Conservation (phyloP, 305 asterid genomes). For the Plantago coronopus region DNA sequence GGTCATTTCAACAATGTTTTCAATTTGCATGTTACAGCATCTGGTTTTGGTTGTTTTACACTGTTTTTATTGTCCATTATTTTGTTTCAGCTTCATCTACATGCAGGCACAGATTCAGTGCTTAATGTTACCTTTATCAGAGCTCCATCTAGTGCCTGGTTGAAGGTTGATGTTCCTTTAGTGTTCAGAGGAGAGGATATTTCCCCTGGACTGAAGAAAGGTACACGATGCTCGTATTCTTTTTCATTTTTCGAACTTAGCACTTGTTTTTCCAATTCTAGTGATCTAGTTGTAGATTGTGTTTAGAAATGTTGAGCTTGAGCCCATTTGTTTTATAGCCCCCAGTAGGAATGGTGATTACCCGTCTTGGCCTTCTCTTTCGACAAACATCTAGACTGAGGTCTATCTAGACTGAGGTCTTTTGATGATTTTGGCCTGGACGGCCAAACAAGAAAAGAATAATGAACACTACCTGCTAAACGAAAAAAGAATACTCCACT, state of each 20-base stretch:
- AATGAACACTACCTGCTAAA: no score
- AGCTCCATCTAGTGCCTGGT: conserved; percentile 54
- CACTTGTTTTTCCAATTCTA: neutral
- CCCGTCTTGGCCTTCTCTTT: no score
- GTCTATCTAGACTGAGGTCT: no score
- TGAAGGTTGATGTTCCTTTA: conserved; percentile 55
- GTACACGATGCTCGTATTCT: conserved; percentile 28
- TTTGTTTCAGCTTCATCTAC: conserved; percentile 76
- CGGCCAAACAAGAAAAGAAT: no score
- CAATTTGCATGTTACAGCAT: no score
- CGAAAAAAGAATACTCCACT: no score
- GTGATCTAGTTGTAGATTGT: neutral
- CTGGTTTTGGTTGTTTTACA: neutral
- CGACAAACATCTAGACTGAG: no score
- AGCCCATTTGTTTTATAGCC: no score
- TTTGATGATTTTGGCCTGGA: no score
- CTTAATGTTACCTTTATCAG: conserved; percentile 85
- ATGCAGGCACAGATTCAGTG: conserved; percentile 73
- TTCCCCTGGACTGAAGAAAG: conserved; percentile 57
- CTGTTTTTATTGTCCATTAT: conserved; percentile 29
- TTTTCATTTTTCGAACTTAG: neutral
- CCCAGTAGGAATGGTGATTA: no score
- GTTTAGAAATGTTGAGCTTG: neutral
- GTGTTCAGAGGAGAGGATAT: conserved; percentile 57
- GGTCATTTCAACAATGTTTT: no score